Evolutionary conservation across 371 early-diverging fungal genomes (phyloP).

Genomic region (Rhizomucor pusillus): DNA sequence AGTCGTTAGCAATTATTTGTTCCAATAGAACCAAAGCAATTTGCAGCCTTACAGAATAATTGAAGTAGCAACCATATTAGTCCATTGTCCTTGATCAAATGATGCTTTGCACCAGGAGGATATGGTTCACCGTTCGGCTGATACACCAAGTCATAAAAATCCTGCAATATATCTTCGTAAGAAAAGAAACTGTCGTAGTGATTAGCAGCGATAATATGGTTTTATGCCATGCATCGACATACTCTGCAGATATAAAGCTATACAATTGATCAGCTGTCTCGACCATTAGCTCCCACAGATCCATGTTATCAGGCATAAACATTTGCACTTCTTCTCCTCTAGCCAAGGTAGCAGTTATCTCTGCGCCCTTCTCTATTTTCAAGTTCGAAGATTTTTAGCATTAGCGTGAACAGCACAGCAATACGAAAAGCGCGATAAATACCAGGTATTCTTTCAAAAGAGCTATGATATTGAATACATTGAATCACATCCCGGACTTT

Average conservation of each 20-base stretch:
- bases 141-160: conserved; percentile 63
- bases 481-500: conserved; percentile 66
- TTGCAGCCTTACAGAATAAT: conserved; percentile 53
- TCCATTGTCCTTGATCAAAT: conserved; percentile 68
- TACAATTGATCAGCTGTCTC: conserved; percentile 80
- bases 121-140: conserved; percentile 48
- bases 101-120: conserved; percentile 34
- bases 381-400: background rate
- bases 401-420: background rate
- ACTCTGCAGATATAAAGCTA: conserved; percentile 70
- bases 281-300: conserved; percentile 74
- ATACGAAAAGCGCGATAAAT: background rate
- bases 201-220: background rate
- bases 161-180: conserved; percentile 65
- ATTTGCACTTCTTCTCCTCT: conserved; percentile 52
- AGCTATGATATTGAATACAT: conserved; percentile 56
- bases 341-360: conserved; percentile 5
- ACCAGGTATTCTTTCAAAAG: conserved; percentile 14
- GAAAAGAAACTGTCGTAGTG: conserved; percentile 44
- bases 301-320: conserved; percentile 64
- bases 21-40: background rate
- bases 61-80: conserved; percentile 74
- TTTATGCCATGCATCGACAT: conserved; percentile 6
- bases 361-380: background rate
- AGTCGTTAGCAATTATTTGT: background rate